These are phyloP conservation scores for Talaromyces thailandensis DNA, from an alignment of 495 filamentous ascomycete species.

Conservation along the genomic window DNA sequence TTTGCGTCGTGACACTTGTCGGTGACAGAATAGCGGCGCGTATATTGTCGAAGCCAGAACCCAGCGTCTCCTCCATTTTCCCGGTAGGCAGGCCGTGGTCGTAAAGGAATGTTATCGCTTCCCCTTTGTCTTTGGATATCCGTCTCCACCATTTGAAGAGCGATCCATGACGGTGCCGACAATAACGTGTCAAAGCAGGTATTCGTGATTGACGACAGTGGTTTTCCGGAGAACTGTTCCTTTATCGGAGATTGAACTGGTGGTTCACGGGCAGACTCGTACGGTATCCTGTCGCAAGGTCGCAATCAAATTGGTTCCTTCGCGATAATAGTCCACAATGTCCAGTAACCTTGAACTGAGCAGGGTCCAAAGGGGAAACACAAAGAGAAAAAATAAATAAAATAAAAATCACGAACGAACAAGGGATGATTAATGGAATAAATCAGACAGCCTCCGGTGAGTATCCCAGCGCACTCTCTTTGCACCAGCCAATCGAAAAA, in stretches of 20 bases:
- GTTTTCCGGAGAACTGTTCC: background rate
- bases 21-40: slow-evolving; percentile 1
- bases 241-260: background rate
- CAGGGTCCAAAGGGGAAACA: background rate
- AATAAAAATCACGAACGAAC: background rate
- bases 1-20: background rate
- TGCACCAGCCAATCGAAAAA: background rate
- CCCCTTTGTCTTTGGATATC: background rate
- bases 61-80: slow-evolving; percentile 5
- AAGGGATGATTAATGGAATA: background rate
- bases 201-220: background rate
- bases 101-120: background rate
- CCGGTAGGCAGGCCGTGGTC: background rate
- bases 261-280: background rate
- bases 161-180: slow-evolving; percentile 1
- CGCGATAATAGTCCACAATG: background rate
- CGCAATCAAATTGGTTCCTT: background rate
- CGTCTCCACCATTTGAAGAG: background rate
- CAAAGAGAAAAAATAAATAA: background rate
- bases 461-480: background rate
- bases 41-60: slow-evolving; percentile 7
- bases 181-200: background rate
- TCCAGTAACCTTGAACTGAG: background rate
- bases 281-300: background rate
- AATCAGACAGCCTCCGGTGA: background rate